Percentiles rank a stretch among this genome's conserved stretches.
phyloP scores from a whole-genome alignment of 2,329 filamentous ascomycete species.

The Fusarium humuli region DNA sequence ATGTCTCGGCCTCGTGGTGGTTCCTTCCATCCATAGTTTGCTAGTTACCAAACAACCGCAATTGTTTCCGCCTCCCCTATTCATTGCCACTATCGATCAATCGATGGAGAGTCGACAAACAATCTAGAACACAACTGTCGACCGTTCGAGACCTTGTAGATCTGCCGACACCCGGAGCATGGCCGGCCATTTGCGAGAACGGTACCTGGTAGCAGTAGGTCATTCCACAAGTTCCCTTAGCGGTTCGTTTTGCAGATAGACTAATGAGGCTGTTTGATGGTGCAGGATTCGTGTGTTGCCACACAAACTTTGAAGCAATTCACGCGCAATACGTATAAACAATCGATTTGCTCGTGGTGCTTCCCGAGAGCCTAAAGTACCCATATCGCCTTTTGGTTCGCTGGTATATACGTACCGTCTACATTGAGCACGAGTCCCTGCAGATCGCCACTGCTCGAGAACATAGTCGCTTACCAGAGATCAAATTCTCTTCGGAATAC shows the following conservation, averaged over 20 bases:
- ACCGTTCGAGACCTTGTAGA: conserved; percentile 3
- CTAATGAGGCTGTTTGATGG: background rate
- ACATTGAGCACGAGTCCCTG: background rate
- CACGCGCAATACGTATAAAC: background rate
- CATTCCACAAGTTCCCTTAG: background rate
- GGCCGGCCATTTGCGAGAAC: conserved; percentile 1
- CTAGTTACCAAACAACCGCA: background rate
- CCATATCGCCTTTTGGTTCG: background rate
- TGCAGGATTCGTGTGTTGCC: conserved; percentile 7
- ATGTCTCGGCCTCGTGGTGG: background rate
- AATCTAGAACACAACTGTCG: conserved; percentile 6
- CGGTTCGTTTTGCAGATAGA: background rate
- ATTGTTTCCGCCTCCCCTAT: background rate
- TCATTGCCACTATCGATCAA: conserved; percentile 6
- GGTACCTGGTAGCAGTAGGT: conserved; percentile 5
- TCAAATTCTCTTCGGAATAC: background rate
- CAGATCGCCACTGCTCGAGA: conserved; percentile 2
- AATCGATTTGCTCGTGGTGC: background rate
- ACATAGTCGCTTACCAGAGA: background rate
- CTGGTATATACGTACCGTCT: background rate
- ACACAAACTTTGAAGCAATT: background rate
- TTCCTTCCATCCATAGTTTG: background rate
- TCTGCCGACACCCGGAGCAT: conserved; percentile 4
- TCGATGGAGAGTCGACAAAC: background rate
- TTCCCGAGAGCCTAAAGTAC: background rate